Evolutionary conservation across 2,329 filamentous ascomycete genomes (phyloP).

Genomic region (Clarireedia hainanense): DNA sequence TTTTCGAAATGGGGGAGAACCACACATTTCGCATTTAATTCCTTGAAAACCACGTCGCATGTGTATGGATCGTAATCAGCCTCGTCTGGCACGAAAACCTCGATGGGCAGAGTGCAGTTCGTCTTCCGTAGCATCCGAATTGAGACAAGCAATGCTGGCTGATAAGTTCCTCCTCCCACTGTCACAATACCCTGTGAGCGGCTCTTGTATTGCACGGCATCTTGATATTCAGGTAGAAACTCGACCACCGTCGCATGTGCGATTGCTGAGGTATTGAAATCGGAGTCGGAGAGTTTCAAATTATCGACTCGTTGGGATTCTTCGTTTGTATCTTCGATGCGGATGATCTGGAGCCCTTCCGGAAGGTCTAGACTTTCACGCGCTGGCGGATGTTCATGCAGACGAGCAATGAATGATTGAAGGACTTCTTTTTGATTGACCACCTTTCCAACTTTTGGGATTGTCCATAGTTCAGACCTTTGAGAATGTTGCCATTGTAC

Average conservation of each 20-base stretch:
- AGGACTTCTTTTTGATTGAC: background rate
- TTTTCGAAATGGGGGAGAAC: conserved; percentile 31
- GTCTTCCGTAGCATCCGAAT: conserved; percentile 35
- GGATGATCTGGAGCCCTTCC: background rate
- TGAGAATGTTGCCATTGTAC: background rate
- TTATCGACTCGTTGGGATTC: background rate
- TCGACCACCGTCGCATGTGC: background rate
- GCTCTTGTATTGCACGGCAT: background rate
- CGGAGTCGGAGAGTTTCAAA: background rate
- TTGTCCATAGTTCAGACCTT: conserved; percentile 6
- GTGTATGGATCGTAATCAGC: conserved; percentile 32
- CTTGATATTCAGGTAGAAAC: conserved; percentile 1
- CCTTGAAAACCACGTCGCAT: conserved; percentile 32
- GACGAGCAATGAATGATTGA: background rate
- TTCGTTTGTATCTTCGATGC: conserved; percentile 2
- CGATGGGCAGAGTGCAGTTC: conserved; percentile 31
- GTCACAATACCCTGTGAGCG: conserved; percentile 35
- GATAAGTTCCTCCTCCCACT: conserved; percentile 30
- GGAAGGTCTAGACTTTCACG: background rate
- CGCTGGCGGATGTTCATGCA: background rate
- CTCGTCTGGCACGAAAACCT: conserved; percentile 33
- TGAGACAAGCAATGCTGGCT: conserved; percentile 33
- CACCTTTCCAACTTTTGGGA: background rate
- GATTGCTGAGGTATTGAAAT: background rate
- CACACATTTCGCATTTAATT: conserved; percentile 33